Conservation (phyloP, 257 asterid species). For the Sherardia arvensis region DNA sequence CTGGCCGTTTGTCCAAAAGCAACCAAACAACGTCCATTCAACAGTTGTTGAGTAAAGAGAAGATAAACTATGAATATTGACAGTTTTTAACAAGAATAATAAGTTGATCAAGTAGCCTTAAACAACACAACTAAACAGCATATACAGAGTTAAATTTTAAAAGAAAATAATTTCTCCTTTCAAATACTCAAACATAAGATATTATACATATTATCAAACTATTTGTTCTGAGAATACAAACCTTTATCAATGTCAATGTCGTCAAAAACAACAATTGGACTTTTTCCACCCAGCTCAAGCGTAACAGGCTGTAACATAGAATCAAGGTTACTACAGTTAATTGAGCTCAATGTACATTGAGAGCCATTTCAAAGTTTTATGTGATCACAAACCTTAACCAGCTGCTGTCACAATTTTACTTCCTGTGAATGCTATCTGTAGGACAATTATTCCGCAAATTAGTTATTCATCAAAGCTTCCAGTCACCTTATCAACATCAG, state of each 20-base stretch:
- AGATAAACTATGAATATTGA: background rate
- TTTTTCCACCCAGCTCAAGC: conserved; percentile 98
- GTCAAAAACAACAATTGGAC: conserved; percentile 92
- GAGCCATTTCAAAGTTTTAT: background rate
- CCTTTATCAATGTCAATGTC: conserved; percentile 94
- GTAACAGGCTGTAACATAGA: conserved; percentile 75
- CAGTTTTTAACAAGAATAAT: background rate
- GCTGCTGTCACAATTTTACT: conserved; percentile 95
- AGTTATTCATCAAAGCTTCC: conserved; percentile 4
- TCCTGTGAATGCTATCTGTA: conserved; percentile 91
- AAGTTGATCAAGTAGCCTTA: background rate
- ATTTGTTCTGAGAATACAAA: conserved; percentile 19
- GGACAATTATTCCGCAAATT: conserved; percentile 12
- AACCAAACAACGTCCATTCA: conserved; percentile 95
- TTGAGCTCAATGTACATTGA: background rate
- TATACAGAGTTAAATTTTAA: background rate
- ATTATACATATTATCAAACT: background rate
- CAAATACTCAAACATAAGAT: background rate
- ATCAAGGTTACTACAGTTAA: background rate
- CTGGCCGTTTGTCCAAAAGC: conserved; percentile 99
- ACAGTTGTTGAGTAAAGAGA: conserved; percentile 53
- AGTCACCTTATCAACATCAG: conserved; percentile 87
- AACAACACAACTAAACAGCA: background rate
- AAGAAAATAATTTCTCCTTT: background rate
- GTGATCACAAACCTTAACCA: conserved; percentile 59